A percentile compares a stretch with the other conserved stretches of the same genome.
Evolutionary conservation across 2,329 filamentous ascomycete species (phyloP).

Genomic region (Colletotrichum theobromicola): DNA sequence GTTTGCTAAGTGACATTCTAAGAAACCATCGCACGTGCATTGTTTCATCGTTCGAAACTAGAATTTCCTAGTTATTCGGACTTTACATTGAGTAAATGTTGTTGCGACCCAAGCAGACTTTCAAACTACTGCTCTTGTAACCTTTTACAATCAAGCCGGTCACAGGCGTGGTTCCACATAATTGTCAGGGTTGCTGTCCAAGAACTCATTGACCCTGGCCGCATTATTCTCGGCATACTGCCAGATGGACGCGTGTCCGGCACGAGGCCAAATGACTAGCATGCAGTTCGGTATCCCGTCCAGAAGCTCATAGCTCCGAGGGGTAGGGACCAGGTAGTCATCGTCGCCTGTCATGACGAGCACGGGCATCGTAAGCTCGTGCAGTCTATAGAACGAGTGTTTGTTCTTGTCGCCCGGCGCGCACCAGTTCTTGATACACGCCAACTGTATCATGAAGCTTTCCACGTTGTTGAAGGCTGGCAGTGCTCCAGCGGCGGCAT

Average conservation of each 20-base stretch:
- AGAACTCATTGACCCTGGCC: constrained; percentile 1
- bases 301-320: constrained; percentile 6
- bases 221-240: constrained; percentile 7
- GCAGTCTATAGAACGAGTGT: background rate
- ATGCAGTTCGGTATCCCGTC: background rate
- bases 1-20: background rate
- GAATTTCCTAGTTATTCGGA: background rate
- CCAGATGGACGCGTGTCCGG: constrained; percentile 6
- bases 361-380: constrained; percentile 3
- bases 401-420: background rate
- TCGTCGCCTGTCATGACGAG: constrained; percentile 13
- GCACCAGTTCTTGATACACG: background rate
- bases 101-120: background rate
- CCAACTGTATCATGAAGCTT: constrained; percentile 2
- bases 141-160: background rate
- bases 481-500: background rate
- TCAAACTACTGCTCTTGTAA: background rate
- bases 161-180: background rate
- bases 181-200: background rate
- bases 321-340: constrained; percentile 6
- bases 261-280: constrained; percentile 4
- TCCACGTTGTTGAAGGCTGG: constrained; percentile 7
- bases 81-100: background rate
- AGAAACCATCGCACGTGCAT: background rate
- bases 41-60: background rate